Percentiles rank a stretch among this genome's conserved stretches.
These are phyloP conservation scores for Gossypium longicalyx DNA, from an alignment of 345 rosid genomes.

Conservation along the genomic window DNA sequence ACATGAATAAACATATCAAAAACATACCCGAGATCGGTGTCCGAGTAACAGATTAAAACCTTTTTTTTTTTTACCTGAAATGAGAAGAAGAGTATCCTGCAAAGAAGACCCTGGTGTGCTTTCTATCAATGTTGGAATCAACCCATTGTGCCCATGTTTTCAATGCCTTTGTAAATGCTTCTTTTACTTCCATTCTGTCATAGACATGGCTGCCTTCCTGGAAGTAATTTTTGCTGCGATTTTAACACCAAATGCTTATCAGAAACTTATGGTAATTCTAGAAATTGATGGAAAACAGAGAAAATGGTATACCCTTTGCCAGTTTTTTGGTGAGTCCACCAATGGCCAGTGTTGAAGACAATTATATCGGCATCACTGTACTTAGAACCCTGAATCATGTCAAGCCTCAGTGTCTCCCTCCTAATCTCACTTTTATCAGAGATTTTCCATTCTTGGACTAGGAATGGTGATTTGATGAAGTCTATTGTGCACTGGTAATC, in stretches of 20 bases:
- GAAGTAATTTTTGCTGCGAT: conserved; percentile 51
- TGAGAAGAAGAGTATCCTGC: conserved; percentile 80
- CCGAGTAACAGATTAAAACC: not conserved
- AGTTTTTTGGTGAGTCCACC: conserved; percentile 57
- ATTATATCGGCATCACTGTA: conserved; percentile 43
- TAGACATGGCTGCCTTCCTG: conserved; percentile 64
- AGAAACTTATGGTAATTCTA: not conserved
- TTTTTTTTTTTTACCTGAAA: conserved; percentile 36
- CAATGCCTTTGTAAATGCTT: conserved; percentile 62
- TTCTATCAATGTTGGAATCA: conserved; percentile 52
- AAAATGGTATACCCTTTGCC: conserved; percentile 25
- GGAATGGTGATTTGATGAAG: conserved; percentile 45
- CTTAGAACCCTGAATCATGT: conserved; percentile 33
- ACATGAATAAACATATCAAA: too few relatives aligned
- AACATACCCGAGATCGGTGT: not conserved
- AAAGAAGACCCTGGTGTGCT: conserved; percentile 56
- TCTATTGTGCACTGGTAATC: conserved; percentile 41
- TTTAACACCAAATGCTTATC: not conserved
- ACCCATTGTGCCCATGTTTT: conserved; percentile 75
- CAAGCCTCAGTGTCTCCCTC: conserved; percentile 42
- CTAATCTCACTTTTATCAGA: conserved; percentile 19
- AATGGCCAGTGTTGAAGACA: conserved; percentile 53
- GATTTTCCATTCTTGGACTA: conserved; percentile 40
- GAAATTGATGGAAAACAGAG: not conserved
- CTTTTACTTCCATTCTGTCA: conserved; percentile 40